Percentiles rank a stretch among this genome's conserved stretches.
Evolutionary conservation across 1,284 basidiomycete species (phyloP).

Genomic region (Fistulinella cinereoalba): DNA sequence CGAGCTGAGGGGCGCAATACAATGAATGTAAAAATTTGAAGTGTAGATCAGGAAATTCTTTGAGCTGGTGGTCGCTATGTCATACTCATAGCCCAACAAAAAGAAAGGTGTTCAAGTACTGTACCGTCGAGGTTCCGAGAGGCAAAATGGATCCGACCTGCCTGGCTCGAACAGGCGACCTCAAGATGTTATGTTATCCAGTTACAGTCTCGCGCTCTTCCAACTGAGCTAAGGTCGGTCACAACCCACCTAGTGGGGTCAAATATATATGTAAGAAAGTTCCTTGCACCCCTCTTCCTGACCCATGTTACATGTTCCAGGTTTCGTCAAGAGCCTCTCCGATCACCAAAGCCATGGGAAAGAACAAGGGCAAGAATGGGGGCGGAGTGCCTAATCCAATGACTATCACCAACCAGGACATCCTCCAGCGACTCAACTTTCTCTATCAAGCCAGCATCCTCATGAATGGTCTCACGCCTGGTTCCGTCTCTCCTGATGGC

Average conservation of each 20-base stretch:
- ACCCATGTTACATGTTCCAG: no score
- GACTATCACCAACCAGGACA: slow-evolving; percentile 63
- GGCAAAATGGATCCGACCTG: slow-evolving; percentile 37
- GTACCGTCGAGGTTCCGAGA: not conserved
- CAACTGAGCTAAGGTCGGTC: slow-evolving; percentile 39
- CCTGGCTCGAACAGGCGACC: slow-evolving; percentile 59
- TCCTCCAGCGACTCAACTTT: slow-evolving; percentile 79
- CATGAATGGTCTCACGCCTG: slow-evolving; percentile 43
- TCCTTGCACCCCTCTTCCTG: no score
- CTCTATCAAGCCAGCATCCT: slow-evolving; percentile 78
- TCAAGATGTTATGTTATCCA: slow-evolving; percentile 37
- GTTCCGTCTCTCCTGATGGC: not conserved
- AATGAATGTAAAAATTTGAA: no score
- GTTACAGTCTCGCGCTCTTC: slow-evolving; percentile 37
- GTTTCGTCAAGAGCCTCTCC: no score
- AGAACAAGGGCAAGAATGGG: slow-evolving; percentile 56
- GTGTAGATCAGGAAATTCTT: no score
- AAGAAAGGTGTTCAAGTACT: no score
- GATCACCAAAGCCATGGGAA: no score
- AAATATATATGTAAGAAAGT: not conserved
- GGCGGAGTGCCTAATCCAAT: slow-evolving; percentile 55
- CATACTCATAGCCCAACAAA: no score
- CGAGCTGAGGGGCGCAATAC: no score
- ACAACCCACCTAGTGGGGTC: no score
- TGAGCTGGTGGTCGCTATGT: no score